Base-by-base conservation (phyloP, 805 yeast genomes). In the Teunomyces aglyptinius region DNA sequence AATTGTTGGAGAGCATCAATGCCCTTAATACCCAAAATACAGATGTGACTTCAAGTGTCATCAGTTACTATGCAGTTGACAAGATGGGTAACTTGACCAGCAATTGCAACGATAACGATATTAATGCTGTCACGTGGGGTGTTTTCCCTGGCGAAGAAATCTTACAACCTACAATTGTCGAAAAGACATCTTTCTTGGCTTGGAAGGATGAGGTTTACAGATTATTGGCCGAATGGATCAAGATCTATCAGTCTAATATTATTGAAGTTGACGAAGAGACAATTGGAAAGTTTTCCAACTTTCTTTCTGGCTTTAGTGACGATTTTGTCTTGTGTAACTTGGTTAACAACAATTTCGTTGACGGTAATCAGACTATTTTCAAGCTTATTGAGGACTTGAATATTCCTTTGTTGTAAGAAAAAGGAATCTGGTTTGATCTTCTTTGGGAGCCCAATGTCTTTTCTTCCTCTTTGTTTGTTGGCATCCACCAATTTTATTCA, bases 91-190 rank as follows among this genome's bases (percentile, higher is more conserved):
- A 80, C 35, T 71, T 90, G 45, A 52, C 63, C 15, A 80, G 96
- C 42, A 91, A 91, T 65, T 82, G 89, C 41, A 77, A 77, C 19
- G 83, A 80, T 38, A 88, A 83, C 31, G 86, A 82, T 51, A 90
- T 95, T 52, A 91, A 89, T 61, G 97, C 98, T 6, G 97, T 92
- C 47, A 92, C 98, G 15, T 92, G 98, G 98, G 98, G 98, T 52
- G 89, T 91, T 46, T 90, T 89, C 81, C 97, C 98, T 22, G 96
- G 96, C 32, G 86, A 85, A 60, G 97, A 92, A 69, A 86, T 92
- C 45, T 76, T 89, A 52, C 98, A 92, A 70, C 97, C 98, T 44
- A 92, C 98, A 0, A 89, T 92, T 63, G 97, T 92, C 16, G 98
- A 92, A 64, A 85, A 83, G 59, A 82, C 84, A 32, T 89, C 97